Evolutionary conservation across 208 protist genomes (phyloP).

Genomic region (Endotrypanum monterogeii): DNA sequence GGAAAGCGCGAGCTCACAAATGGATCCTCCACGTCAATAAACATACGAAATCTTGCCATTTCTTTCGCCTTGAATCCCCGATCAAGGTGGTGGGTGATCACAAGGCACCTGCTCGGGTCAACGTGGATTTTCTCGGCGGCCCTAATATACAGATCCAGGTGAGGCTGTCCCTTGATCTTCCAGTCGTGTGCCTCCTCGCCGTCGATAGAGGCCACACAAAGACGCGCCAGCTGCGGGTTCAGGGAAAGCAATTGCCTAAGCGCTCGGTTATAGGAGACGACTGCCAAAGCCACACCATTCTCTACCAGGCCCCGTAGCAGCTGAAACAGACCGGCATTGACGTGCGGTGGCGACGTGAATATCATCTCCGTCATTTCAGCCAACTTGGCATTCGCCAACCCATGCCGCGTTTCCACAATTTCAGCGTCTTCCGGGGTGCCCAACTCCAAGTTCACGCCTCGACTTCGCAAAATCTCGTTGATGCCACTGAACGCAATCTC

Average conservation of each 20-base stretch:
- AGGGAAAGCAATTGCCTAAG: slow-evolving; percentile 63
- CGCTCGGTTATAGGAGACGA: slow-evolving; percentile 85
- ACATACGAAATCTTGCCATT: slow-evolving; percentile 82
- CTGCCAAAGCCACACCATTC: slow-evolving; percentile 64
- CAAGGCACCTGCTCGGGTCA: slow-evolving; percentile 65
- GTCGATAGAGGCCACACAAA: slow-evolving; percentile 83
- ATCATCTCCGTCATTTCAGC: slow-evolving; percentile 87
- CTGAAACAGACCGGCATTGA: slow-evolving; percentile 58
- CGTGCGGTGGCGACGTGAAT: slow-evolving; percentile 39
- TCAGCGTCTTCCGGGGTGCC: slow-evolving; percentile 87
- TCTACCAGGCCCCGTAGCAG: slow-evolving; percentile 60
- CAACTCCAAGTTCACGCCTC: slow-evolving; percentile 78
- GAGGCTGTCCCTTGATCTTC: slow-evolving; percentile 74
- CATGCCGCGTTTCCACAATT: slow-evolving; percentile 90
- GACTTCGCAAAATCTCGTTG: slow-evolving; percentile 72
- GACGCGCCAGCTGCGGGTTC: slow-evolving; percentile 54
- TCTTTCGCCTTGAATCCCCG: slow-evolving; percentile 65
- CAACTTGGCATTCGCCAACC: slow-evolving; percentile 89
- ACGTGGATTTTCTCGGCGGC: slow-evolving; percentile 90
- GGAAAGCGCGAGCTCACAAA: slow-evolving; percentile 70
- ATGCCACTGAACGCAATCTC: slow-evolving; percentile 89
- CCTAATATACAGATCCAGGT: slow-evolving; percentile 76
- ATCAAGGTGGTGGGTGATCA: slow-evolving; percentile 82
- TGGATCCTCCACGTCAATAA: slow-evolving; percentile 86
- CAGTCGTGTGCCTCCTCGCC: slow-evolving; percentile 87